Evolutionary conservation across 371 early-diverging fungal genomes (phyloP), one percentile per base, ranked within the genome.

Genomic region (Circinella umbellata): DNA sequence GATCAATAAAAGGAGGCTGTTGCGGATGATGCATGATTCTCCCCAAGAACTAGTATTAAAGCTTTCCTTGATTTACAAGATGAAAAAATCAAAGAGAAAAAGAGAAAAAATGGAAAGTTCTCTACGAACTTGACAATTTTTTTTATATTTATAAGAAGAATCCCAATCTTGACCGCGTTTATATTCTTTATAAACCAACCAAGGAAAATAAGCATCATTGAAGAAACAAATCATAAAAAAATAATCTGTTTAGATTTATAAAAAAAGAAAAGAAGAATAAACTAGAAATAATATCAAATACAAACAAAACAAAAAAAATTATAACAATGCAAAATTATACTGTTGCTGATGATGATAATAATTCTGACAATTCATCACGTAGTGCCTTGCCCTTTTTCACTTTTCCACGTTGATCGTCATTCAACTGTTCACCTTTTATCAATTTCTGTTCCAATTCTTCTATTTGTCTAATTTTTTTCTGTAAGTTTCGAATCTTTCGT

Each of bases 401-500:
- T 54, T 80, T 75, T 14, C 71, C 77, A 11, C 62, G 57, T 34
- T 80, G 80, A 14, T 73, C 73, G 0, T 88, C 81, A 76, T 94
- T 95, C n/a, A 98, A 81, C 35, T 74, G 81, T 70, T 94, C 95
- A 36, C 98, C 98, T 4, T 84, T 81, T 13, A 80, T 84, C 77
- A 89, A 86, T 69, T 90, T 91, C 49, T 90, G 90, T 75, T 93
- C 93, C 61, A 98, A 81, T 51, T 92, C 94, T 57, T 84, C 83
- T 76, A 98, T 96, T 78, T 95, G 94, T 76, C 91, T 87, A 66
- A 98, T 78, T 80, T 98, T 98, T 85, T 95, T 96, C 67, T 92
- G 90, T 37, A 97, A 77, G 61, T 80, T 87, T 68, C 95, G 90
- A 69, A 95, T 86, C 78, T 91, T 92, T 57, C 77, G 34, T 72